Evolutionary conservation across 129 eudicot species (phyloP), one percentile per base, ranked within the genome.

Genomic region (Escallonia rubra): DNA sequence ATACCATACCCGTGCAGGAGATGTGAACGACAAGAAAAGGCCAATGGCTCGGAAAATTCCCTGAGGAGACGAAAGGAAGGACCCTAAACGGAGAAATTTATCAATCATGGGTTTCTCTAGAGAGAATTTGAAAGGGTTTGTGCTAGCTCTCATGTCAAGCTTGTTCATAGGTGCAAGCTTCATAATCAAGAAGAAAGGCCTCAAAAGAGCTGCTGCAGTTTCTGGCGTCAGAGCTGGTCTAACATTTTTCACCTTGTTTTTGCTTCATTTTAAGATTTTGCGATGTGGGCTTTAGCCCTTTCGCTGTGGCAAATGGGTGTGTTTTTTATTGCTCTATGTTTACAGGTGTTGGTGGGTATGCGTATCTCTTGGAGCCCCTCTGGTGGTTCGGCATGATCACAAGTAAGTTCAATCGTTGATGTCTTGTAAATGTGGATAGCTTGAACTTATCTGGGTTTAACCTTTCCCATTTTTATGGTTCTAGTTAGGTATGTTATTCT

Each of bases 351-450:
- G 88, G 88, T 11, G 84, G 88, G 56, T 61, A 83, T 76, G 50
- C 84, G 14, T 83, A 83, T 83, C 79, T 83, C 43, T 14, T 71
- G 70, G 88, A 83, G 79, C 88, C 88, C 60, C 81, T 83, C 8
- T 83, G 88, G 88, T 83, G 88, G 88, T 13, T 79, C 41, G 88
- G 88, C 55, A 64, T 83, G 84, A 64, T 79, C 71, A 71, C 81
- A 43, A 79, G 84, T 79, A 69, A 62, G 84, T 71, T 14, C 61
- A 9, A 15, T 43, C 39, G 1, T 69, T 60, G 5, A 13, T 66
- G 16, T 48, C 34, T 23, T 23, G 34, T 23, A 23, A 23, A 23
- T 23, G 34, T 23, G 34, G 34, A 23, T 23, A 23, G 34, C 34
- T 23, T 23, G 60, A 47, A 7, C 10, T 14, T 59, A 3, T 59